These are phyloP conservation scores for Cucumis variabilis DNA, from an alignment of 331 rosid species.

Conservation along the genomic window DNA sequence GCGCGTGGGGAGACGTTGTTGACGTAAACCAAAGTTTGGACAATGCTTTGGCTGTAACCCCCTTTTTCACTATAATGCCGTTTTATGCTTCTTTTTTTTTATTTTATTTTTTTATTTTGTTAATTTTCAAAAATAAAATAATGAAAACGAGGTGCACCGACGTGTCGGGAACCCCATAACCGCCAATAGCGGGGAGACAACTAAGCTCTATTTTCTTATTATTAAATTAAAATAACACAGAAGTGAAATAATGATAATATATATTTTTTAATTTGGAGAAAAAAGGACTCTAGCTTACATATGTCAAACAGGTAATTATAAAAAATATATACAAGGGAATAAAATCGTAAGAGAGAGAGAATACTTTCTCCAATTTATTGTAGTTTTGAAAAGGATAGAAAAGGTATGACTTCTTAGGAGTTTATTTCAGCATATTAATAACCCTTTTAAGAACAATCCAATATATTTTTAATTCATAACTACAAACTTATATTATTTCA, in stretches of 20 bases:
- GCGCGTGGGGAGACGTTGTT: constrained; percentile 12
- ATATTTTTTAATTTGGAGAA: too few relatives aligned
- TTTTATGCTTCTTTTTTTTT: background rate
- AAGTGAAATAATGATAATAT: too few relatives aligned
- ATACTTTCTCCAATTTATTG: background rate
- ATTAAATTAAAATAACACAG: too few relatives aligned
- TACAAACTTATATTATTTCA: too few relatives aligned
- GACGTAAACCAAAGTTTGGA: background rate
- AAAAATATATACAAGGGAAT: background rate
- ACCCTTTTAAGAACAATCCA: too few relatives aligned
- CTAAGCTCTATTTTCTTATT: background rate
- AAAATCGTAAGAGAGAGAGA: too few relatives aligned
- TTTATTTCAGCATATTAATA: background rate
- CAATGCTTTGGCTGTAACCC: constrained; percentile 18
- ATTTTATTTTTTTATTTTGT: background rate
- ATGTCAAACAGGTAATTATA: too few relatives aligned
- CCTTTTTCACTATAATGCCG: constrained; percentile 13
- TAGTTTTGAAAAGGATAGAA: background rate
- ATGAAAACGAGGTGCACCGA: background rate
- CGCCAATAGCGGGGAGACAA: background rate
- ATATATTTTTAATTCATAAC: background rate
- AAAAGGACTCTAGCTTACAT: too few relatives aligned
- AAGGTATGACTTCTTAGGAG: background rate
- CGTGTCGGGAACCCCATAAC: background rate
- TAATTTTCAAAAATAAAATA: background rate